phyloP scores from a whole-genome alignment of 345 rosid genomes.

The Trapa bicornis region DNA sequence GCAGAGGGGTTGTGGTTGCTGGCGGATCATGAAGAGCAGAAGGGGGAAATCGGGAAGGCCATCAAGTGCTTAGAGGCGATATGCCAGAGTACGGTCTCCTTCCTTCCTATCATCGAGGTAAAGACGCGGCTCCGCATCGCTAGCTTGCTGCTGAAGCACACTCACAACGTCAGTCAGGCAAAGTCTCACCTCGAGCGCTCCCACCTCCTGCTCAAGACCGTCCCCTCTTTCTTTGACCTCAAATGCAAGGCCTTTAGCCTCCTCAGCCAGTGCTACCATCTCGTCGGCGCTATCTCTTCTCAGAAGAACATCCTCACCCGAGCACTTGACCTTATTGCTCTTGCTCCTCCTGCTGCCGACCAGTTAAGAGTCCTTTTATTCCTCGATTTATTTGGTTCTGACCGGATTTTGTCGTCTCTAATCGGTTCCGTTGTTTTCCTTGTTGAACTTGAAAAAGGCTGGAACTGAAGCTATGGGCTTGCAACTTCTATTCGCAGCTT shows the following conservation, averaged over 20 bases:
- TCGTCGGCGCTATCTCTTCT: slow-evolving; percentile 69
- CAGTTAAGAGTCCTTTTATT: slow-evolving; percentile 14
- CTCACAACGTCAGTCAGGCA: slow-evolving; percentile 72
- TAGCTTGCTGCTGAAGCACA: slow-evolving; percentile 65
- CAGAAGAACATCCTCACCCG: slow-evolving; percentile 66
- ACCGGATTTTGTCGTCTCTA: background rate
- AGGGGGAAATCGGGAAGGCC: slow-evolving; percentile 59
- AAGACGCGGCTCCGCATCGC: slow-evolving; percentile 82
- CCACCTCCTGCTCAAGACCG: slow-evolving; percentile 54
- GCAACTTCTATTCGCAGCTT: slow-evolving; percentile 95
- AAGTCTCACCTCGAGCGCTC: slow-evolving; percentile 88
- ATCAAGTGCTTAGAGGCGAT: slow-evolving; percentile 87
- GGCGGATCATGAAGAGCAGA: slow-evolving; percentile 68
- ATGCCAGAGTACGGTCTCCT: slow-evolving; percentile 59
- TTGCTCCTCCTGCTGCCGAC: slow-evolving; percentile 16
- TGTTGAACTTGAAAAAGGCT: slow-evolving; percentile 15
- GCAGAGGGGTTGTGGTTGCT: slow-evolving; percentile 94
- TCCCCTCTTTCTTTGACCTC: slow-evolving; percentile 79
- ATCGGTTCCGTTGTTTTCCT: background rate
- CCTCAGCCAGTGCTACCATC: slow-evolving; percentile 86
- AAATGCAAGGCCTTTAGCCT: slow-evolving; percentile 70
- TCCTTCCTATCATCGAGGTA: slow-evolving; percentile 73
- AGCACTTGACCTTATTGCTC: slow-evolving; percentile 56
- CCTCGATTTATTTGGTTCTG: background rate
- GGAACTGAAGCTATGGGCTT: slow-evolving; percentile 61